phyloP scores from a whole-genome alignment of 2,329 filamentous ascomycete species.

The Achaetomium macrosporum region DNA sequence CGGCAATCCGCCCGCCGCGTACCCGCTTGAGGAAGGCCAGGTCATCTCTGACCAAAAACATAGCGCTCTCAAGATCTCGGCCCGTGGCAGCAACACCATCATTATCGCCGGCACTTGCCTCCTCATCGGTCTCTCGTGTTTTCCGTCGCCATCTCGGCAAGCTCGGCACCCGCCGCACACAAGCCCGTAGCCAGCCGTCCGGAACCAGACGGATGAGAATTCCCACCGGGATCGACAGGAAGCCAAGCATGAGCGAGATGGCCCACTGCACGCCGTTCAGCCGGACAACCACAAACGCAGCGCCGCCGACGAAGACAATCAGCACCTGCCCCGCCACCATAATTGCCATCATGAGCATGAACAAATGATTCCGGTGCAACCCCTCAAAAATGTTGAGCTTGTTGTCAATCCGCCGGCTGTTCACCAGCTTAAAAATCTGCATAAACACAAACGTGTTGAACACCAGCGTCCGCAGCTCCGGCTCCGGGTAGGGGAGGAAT shows the following conservation, averaged over 20 bases:
- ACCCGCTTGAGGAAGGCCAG: constrained; percentile 12
- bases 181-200: constrained; percentile 46
- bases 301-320: constrained; percentile 76
- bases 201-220: constrained; percentile 67
- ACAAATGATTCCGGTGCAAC: constrained; percentile 72
- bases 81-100: no score
- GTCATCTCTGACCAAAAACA: constrained; percentile 7
- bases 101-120: not conserved
- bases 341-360: constrained; percentile 70
- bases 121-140: not conserved
- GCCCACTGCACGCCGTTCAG: constrained; percentile 72
- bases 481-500: constrained; percentile 49
- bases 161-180: not conserved
- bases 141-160: not conserved
- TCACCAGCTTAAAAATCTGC: constrained; percentile 80
- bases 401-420: constrained; percentile 82
- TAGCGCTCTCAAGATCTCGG: not conserved
- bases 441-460: constrained; percentile 86
- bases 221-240: constrained; percentile 70
- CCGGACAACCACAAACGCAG: constrained; percentile 61
- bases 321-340: constrained; percentile 81
- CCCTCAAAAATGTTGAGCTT: constrained; percentile 84
- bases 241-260: constrained; percentile 71
- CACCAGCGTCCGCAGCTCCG: constrained; percentile 60
- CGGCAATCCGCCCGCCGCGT: constrained; percentile 6